A percentile compares a stretch with the other conserved stretches of the same genome.
Conservation (phyloP, 2,329 filamentous ascomycete species). For the Alternaria dauci region DNA sequence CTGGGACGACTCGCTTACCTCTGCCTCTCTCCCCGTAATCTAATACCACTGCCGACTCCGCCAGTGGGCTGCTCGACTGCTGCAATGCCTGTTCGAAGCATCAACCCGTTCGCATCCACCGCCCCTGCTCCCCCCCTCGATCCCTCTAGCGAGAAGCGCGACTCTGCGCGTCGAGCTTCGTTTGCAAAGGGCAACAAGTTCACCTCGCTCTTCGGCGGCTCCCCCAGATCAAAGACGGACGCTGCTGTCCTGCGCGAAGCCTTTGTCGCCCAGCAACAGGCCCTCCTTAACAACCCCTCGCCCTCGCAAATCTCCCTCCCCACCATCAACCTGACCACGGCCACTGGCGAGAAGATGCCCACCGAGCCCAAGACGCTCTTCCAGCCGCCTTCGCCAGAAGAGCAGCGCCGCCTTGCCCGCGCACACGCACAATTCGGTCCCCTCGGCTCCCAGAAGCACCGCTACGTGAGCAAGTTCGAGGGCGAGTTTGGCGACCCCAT, state of each 20-base stretch:
- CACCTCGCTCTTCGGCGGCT: slow-evolving; percentile 81
- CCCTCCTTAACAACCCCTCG: slow-evolving; percentile 70
- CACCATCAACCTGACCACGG: slow-evolving; percentile 89
- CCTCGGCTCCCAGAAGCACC: slow-evolving; percentile 78
- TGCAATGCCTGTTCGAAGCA: slow-evolving; percentile 70
- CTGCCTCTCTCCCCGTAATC: slow-evolving; percentile 1
- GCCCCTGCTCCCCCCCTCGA: slow-evolving; percentile 61
- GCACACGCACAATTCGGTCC: slow-evolving; percentile 93
- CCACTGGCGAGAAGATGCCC: slow-evolving; percentile 76
- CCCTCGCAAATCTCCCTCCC: slow-evolving; percentile 79
- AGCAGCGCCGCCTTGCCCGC: slow-evolving; percentile 76
- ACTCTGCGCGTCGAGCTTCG: slow-evolving; percentile 57
- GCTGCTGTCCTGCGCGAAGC: slow-evolving; percentile 73
- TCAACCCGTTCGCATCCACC: slow-evolving; percentile 66
- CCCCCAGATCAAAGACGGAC: slow-evolving; percentile 73
- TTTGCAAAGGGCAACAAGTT: slow-evolving; percentile 73
- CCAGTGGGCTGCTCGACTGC: slow-evolving; percentile 15
- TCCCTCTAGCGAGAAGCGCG: slow-evolving; percentile 63
- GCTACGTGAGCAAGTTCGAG: slow-evolving; percentile 87
- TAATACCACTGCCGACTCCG: neutral
- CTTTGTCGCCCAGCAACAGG: slow-evolving; percentile 64
- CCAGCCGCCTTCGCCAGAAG: slow-evolving; percentile 84
- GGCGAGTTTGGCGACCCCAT: slow-evolving; percentile 84
- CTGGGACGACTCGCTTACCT: neutral
- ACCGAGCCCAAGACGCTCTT: slow-evolving; percentile 83